These are phyloP conservation scores for Cutaneotrichosporon dermatis DNA, from an alignment of 1,284 basidiomycete species.

Conservation along the genomic window DNA sequence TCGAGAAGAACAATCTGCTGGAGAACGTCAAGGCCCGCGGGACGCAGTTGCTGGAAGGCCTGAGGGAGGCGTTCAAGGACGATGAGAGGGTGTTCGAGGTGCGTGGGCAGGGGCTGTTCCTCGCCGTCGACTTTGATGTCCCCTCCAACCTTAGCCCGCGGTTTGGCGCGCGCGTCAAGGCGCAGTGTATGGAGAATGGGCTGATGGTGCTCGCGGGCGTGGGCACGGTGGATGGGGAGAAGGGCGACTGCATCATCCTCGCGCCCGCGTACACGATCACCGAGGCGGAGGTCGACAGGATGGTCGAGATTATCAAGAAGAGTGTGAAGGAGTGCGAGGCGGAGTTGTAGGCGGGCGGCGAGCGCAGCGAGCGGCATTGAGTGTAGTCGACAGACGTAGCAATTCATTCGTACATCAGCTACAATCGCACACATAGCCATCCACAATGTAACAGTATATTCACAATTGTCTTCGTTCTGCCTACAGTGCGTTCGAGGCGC, in stretches of 20 bases:
- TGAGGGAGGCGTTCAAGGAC: constrained; percentile 19
- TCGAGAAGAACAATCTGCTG: constrained; percentile 60
- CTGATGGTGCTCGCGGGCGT: constrained; percentile 24
- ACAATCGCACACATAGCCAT: neutral
- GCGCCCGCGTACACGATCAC: constrained; percentile 31
- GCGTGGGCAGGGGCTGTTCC: constrained; percentile 57
- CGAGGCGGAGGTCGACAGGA: constrained; percentile 20
- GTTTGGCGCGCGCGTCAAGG: constrained; percentile 28
- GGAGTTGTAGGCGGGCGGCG: neutral
- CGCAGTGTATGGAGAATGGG: constrained; percentile 27
- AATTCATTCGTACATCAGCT: neutral
- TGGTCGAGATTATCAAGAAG: constrained; percentile 20
- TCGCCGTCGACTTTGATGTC: constrained; percentile 30
- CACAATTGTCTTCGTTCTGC: no score
- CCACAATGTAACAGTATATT: no score
- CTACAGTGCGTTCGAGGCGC: no score
- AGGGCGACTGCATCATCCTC: constrained; percentile 29
- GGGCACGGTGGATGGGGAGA: constrained; percentile 28
- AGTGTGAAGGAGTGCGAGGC: constrained; percentile 12
- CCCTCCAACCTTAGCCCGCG: constrained; percentile 22
- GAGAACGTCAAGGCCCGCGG: constrained; percentile 27
- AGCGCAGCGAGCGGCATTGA: no score
- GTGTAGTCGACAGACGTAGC: no score
- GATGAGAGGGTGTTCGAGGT: constrained; percentile 24
- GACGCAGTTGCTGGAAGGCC: constrained; percentile 22